These are phyloP conservation scores for Davidsoniella australis DNA, from an alignment of 2,329 filamentous ascomycete species.

Conservation along the genomic window DNA sequence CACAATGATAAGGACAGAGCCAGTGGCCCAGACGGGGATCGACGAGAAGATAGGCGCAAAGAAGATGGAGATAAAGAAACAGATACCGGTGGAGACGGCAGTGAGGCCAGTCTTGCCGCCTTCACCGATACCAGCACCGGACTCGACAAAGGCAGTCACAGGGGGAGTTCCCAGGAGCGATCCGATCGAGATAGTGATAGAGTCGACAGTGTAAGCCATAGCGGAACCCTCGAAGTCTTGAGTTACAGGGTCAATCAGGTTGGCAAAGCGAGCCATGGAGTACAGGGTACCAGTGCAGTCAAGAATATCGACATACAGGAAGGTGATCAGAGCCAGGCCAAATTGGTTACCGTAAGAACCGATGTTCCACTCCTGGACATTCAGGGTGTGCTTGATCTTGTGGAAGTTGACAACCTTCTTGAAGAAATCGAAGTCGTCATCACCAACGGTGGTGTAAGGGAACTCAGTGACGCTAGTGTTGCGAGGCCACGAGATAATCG, in stretches of 20 bases:
- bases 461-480: conserved; percentile 64
- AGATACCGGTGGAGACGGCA: conserved; percentile 49
- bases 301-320: conserved; percentile 65
- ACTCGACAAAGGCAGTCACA: conserved; percentile 60
- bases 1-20: conserved; percentile 72
- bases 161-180: conserved; percentile 53
- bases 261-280: conserved; percentile 65
- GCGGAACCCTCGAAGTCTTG: conserved; percentile 79
- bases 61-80: conserved; percentile 56
- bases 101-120: conserved; percentile 59
- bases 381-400: conserved; percentile 50
- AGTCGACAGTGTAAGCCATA: conserved; percentile 59
- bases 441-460: conserved; percentile 51
- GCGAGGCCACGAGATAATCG: conserved; percentile 77
- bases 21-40: conserved; percentile 65
- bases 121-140: conserved; percentile 58
- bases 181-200: conserved; percentile 53
- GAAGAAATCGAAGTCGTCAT: conserved; percentile 69
- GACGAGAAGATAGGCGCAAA: conserved; percentile 63
- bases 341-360: conserved; percentile 55
- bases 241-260: conserved; percentile 43
- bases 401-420: conserved; percentile 76
- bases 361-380: conserved; percentile 59
- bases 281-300: conserved; percentile 64
- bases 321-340: conserved; percentile 61